These are phyloP conservation scores for Radiomyces spectabilis DNA, from an alignment of 192 early-diverging fungal genomes.

Conservation along the genomic window DNA sequence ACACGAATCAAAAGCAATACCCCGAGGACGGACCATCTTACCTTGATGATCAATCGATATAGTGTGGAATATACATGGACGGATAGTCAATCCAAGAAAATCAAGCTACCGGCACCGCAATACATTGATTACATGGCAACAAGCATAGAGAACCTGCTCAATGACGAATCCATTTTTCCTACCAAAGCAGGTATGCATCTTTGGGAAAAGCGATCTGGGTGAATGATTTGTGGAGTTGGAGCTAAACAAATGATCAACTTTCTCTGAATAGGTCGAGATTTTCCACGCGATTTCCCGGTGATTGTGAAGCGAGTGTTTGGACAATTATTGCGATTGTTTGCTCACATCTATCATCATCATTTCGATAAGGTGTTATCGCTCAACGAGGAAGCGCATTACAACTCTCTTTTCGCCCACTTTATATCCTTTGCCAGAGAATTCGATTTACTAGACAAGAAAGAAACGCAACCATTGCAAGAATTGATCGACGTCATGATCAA, in stretches of 20 bases:
- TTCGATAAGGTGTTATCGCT: slow-evolving; percentile 81
- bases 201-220: neutral
- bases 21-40: no score
- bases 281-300: slow-evolving; percentile 69
- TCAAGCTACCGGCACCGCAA: slow-evolving; percentile 87
- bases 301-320: slow-evolving; percentile 70
- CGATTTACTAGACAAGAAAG: slow-evolving; percentile 90
- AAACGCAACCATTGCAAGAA: slow-evolving; percentile 72
- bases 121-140: slow-evolving; percentile 92
- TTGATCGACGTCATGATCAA: slow-evolving; percentile 50
- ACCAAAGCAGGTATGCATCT: slow-evolving; percentile 70
- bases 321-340: slow-evolving; percentile 84
- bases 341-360: slow-evolving; percentile 90
- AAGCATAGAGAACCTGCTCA: slow-evolving; percentile 77
- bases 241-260: neutral
- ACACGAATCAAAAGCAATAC: no score
- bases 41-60: neutral
- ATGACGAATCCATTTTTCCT: slow-evolving; percentile 89
- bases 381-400: slow-evolving; percentile 82
- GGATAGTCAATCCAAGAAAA: slow-evolving; percentile 71
- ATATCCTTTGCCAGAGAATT: slow-evolving; percentile 89
- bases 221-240: neutral
- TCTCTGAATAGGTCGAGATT: slow-evolving; percentile 58
- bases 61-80: slow-evolving; percentile 87
- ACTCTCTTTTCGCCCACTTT: slow-evolving; percentile 95